These are phyloP conservation scores for Tylopilus plumbeoviolaceoides DNA, from an alignment of 768 basidiomycete species.

Conservation along the genomic window DNA sequence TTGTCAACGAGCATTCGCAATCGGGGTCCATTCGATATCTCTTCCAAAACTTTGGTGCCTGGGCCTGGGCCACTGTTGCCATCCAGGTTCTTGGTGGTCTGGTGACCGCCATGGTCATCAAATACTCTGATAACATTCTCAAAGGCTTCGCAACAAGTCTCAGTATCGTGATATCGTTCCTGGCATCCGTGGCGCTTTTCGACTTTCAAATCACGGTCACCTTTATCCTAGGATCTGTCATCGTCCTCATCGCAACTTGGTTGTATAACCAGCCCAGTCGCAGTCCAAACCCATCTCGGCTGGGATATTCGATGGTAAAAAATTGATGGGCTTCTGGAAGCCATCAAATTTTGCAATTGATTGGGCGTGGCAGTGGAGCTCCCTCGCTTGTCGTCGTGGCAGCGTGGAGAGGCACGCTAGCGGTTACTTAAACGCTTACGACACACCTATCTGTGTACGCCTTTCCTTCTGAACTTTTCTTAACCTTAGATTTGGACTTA, in stretches of 20 bases:
- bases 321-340: slow-evolving; percentile 9
- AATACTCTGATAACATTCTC: slow-evolving; percentile 87
- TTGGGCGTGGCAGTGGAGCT: not conserved
- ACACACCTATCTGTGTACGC: slow-evolving; percentile 17
- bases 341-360: not conserved
- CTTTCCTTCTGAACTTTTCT: slow-evolving; percentile 22
- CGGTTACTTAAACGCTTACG: slow-evolving; percentile 13
- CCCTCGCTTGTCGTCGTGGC: slow-evolving; percentile 3
- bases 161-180: slow-evolving; percentile 92
- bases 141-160: slow-evolving; percentile 96
- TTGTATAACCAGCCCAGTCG: slow-evolving; percentile 73
- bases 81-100: slow-evolving; percentile 91
- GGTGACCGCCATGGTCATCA: slow-evolving; percentile 90
- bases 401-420: not conserved
- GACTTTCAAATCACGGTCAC: slow-evolving; percentile 81
- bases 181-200: slow-evolving; percentile 88
- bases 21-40: slow-evolving; percentile 45
- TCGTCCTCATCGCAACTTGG: slow-evolving; percentile 88
- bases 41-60: slow-evolving; percentile 82
- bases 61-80: slow-evolving; percentile 88
- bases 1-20: slow-evolving; percentile 47
- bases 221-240: slow-evolving; percentile 77
- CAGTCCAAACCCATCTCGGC: slow-evolving; percentile 30
- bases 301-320: slow-evolving; percentile 27
- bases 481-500: slow-evolving; percentile 26